These are phyloP conservation scores for Pestalotiopsis sp. DNA, from an alignment of 2,329 filamentous ascomycete species.

Conservation along the genomic window DNA sequence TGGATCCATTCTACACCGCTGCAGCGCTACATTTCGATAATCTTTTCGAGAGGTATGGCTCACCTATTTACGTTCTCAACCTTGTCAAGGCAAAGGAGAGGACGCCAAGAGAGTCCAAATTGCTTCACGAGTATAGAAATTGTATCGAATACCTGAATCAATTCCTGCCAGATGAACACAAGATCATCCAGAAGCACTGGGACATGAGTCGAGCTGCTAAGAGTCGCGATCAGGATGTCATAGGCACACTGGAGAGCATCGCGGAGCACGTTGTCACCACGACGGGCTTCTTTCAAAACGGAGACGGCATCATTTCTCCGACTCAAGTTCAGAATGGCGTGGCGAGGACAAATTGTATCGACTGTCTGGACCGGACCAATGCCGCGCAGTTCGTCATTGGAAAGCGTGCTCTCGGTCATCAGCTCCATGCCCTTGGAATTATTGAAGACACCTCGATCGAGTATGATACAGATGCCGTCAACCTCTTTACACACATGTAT, in stretches of 20 bases:
- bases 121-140: conserved; percentile 83
- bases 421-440: conserved; percentile 89
- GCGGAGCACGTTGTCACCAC: conserved; percentile 82
- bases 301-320: conserved; percentile 67
- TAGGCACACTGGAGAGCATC: conserved; percentile 86
- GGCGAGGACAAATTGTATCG: conserved; percentile 95
- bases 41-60: conserved; percentile 89
- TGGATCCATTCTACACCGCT: conserved; percentile 93
- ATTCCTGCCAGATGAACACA: conserved; percentile 80
- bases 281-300: conserved; percentile 96
- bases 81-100: conserved; percentile 88
- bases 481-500: conserved; percentile 97
- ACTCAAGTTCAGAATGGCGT: conserved; percentile 85
- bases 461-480: conserved; percentile 94
- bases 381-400: conserved; percentile 98
- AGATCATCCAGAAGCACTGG: conserved; percentile 93
- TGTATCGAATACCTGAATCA: conserved; percentile 93
- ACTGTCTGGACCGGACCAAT: conserved; percentile 95
- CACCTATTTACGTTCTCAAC: conserved; percentile 89
- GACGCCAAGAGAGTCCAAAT: conserved; percentile 86
- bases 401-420: conserved; percentile 88
- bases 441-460: conserved; percentile 78
- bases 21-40: conserved; percentile 95
- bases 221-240: conserved; percentile 89
- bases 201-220: conserved; percentile 98